Evolutionary conservation across 1,284 basidiomycete genomes (phyloP), one percentile per base, ranked within the genome.

Genomic region (Trichosporon ovoides): DNA sequence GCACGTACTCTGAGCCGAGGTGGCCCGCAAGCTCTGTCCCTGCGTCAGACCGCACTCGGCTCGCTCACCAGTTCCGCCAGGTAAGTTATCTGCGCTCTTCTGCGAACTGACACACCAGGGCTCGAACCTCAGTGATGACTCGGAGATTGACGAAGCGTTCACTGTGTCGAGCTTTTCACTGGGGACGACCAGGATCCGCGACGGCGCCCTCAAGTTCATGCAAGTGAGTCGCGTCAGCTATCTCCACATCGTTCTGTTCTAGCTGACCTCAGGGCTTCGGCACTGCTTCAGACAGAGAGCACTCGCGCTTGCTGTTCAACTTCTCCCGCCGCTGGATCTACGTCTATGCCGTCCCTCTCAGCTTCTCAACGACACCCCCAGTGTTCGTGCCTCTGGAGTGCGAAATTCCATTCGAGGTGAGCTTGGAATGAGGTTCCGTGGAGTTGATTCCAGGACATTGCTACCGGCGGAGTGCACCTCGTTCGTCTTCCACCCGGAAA

Each of bases 351-450:
- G 33, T 36, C 9, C 55, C 61, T 3, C 22, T n/a, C 22, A 38
- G 7, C 10, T 31, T 35, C 11, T 31, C 37, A 4, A 38, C 22
- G 3, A 56, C 55, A 9, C 62, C 61, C 33, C 43, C 56, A 0
- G 55, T 48, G 10, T 54, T 67, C 18, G 40, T 61, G 16, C 66
- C 64, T 5, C 52, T 67, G 18, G 49, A 60, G 19, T 55, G 51
- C 2, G 60, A 62, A 52, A 62, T 67, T 56, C 58, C 61, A 1
- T 65, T 58, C 52, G 58, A 62, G 36, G 60, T 62, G 19, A 13
- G 60, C 6, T 10, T 20, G 2, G 3, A 19, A 10, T 36, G 19
- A 22, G 6, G 34, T 31, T 3, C 7, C 5, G 2, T 19, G 24
- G 14, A 18, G 20, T 53, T 46, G 6, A 55, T 49, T 2, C 12